Conservation (phyloP, 352 stramenopile genomes). For the Phytophthora sp. region DNA sequence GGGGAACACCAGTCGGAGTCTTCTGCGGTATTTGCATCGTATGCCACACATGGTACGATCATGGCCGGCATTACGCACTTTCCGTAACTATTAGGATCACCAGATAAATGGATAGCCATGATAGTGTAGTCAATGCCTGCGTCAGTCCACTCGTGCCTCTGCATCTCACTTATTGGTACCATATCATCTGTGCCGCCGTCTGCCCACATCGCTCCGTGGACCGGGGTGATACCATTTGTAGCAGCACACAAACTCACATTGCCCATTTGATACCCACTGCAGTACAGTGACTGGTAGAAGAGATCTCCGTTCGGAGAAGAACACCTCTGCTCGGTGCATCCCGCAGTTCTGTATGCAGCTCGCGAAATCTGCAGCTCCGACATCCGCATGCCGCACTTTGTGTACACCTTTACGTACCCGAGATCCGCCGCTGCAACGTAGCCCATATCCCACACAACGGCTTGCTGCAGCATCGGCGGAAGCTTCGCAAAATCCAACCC, state of each 20-base stretch:
- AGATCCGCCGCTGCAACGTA: constrained; percentile 37
- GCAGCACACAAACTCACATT: constrained; percentile 39
- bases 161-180: constrained; percentile 39
- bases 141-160: constrained; percentile 43
- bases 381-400: constrained; percentile 49
- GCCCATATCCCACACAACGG: constrained; percentile 53
- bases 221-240: constrained; percentile 29
- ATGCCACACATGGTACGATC: constrained; percentile 46
- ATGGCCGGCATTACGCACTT: constrained; percentile 52
- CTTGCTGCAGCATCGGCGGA: constrained; percentile 49
- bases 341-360: constrained; percentile 22
- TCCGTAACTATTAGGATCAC: constrained; percentile 46
- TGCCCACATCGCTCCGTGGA: constrained; percentile 55
- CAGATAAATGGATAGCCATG: constrained; percentile 47
- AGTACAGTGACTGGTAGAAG: constrained; percentile 46
- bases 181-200: constrained; percentile 43
- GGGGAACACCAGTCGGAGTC: constrained; percentile 37
- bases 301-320: constrained; percentile 35
- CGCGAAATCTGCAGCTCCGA: constrained; percentile 42
- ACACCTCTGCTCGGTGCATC: constrained; percentile 44
- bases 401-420: constrained; percentile 42
- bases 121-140: constrained; percentile 25
- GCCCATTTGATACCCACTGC: constrained; percentile 37
- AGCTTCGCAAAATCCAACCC: constrained; percentile 31
- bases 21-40: constrained; percentile 11